Percentiles rank a stretch among this genome's conserved stretches.
Evolutionary conservation across 2,329 filamentous ascomycete genomes (phyloP).

Genomic region (Cladosporium halotolerans): DNA sequence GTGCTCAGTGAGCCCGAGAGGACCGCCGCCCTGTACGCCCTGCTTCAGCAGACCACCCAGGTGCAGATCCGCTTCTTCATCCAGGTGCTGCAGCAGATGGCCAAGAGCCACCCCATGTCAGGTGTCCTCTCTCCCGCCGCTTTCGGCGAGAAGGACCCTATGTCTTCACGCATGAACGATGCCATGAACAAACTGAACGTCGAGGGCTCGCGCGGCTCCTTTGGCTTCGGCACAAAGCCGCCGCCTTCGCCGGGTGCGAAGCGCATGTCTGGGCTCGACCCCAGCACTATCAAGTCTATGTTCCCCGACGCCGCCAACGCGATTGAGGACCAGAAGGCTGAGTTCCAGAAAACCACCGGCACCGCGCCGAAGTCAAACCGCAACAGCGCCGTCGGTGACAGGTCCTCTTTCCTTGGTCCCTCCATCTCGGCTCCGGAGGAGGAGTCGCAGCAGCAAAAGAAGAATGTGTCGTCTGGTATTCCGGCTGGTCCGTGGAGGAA

Average conservation of each 20-base stretch:
- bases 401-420: conserved; percentile 67
- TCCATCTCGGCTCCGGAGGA: conserved; percentile 67
- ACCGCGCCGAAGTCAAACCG: conserved; percentile 85
- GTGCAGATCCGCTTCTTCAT: conserved; percentile 99
- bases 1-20: conserved; percentile 94
- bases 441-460: conserved; percentile 41
- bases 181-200: conserved; percentile 94
- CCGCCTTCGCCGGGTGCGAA: conserved; percentile 73
- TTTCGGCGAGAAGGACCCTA: conserved; percentile 92
- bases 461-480: conserved; percentile 54
- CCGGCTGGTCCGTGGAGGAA: conserved; percentile 77
- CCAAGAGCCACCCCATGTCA: conserved; percentile 95
- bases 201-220: conserved; percentile 78
- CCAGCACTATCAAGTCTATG: conserved; percentile 94
- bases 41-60: conserved; percentile 96
- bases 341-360: conserved; percentile 92
- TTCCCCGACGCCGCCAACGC: conserved; percentile 96
- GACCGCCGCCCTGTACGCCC: conserved; percentile 87
- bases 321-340: conserved; percentile 97
- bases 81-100: conserved; percentile 97
- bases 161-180: conserved; percentile 92
- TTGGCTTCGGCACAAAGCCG: conserved; percentile 59
- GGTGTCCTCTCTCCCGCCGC: conserved; percentile 89
- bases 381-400: conserved; percentile 78
- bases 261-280: conserved; percentile 89